These are phyloP conservation scores for Chlorella sp. DNA, from an alignment of 139 green algal genomes.

Conservation along the genomic window DNA sequence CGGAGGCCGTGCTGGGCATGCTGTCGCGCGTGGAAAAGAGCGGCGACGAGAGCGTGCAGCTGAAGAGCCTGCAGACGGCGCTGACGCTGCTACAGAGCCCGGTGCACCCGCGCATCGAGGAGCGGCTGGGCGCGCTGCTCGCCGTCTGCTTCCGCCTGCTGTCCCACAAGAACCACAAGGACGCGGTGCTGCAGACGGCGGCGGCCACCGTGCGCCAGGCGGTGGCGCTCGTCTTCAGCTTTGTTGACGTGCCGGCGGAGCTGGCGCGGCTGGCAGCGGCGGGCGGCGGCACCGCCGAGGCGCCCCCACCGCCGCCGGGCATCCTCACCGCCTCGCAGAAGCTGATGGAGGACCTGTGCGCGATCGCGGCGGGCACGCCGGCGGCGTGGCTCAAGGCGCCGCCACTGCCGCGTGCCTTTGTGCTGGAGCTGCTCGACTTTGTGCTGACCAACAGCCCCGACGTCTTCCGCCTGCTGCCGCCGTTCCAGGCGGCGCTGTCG, in stretches of 20 bases:
- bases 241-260: slow-evolving; percentile 44
- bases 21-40: slow-evolving; percentile 58
- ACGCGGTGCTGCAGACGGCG: slow-evolving; percentile 74
- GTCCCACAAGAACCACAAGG: slow-evolving; percentile 44
- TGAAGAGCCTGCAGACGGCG: slow-evolving; percentile 84
- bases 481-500: slow-evolving; percentile 36
- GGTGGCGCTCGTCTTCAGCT: slow-evolving; percentile 80
- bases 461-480: slow-evolving; percentile 52
- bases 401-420: slow-evolving; percentile 58
- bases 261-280: slow-evolving; percentile 12
- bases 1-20: slow-evolving; percentile 24
- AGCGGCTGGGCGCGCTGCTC: slow-evolving; percentile 60
- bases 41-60: slow-evolving; percentile 76
- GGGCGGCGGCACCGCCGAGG: not conserved
- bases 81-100: slow-evolving; percentile 82
- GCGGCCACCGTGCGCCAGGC: slow-evolving; percentile 80
- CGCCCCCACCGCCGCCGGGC: not conserved
- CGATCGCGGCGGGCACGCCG: slow-evolving; percentile 41
- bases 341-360: slow-evolving; percentile 66
- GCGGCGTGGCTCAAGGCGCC: slow-evolving; percentile 61
- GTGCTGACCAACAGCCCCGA: slow-evolving; percentile 63
- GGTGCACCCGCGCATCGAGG: slow-evolving; percentile 55
- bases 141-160: slow-evolving; percentile 62
- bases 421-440: slow-evolving; percentile 83
- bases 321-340: slow-evolving; percentile 49